A percentile compares a stretch with the other conserved stretches of the same genome.
These are phyloP conservation scores for Nicotiana attenuata DNA, from an alignment of 257 asterid species.

Conservation along the genomic window DNA sequence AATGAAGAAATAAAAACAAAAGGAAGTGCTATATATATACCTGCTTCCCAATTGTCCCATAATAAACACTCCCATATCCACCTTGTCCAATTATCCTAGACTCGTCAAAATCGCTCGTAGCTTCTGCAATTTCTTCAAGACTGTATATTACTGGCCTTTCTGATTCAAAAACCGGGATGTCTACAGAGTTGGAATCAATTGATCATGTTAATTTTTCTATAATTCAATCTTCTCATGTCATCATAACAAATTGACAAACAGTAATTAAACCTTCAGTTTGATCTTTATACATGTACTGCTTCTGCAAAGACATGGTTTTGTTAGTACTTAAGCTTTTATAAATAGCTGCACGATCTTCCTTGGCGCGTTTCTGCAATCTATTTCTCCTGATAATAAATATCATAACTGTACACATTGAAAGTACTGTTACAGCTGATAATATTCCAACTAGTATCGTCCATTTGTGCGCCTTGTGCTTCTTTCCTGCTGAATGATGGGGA, in stretches of 20 bases:
- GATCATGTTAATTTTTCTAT: conserved; percentile 6
- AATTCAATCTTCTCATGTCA: not conserved
- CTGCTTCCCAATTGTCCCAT: conserved; percentile 53
- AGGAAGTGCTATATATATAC: conserved; percentile 28
- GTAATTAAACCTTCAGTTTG: conserved; percentile 41
- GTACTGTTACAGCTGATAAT: conserved; percentile 44
- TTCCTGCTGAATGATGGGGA: not conserved
- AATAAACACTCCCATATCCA: conserved; percentile 79
- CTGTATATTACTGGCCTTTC: conserved; percentile 57
- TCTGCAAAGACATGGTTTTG: conserved; percentile 37
- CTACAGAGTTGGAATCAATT: conserved; percentile 22
- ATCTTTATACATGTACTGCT: conserved; percentile 27
- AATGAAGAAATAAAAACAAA: not conserved
- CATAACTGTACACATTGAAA: conserved; percentile 45
- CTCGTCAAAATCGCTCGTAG: conserved; percentile 62
- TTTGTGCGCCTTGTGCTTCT: conserved; percentile 23
- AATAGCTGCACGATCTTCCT: conserved; percentile 34
- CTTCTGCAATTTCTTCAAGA: conserved; percentile 65
- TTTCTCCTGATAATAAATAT: conserved; percentile 40
- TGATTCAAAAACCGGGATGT: conserved; percentile 55
- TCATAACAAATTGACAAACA: not conserved
- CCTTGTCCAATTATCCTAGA: conserved; percentile 68
- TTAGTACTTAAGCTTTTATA: conserved; percentile 34
- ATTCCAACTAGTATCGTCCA: conserved; percentile 45
- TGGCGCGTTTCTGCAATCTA: conserved; percentile 14